Evolutionary conservation across 352 stramenopile species (phyloP), one percentile per base, ranked within the genome.

Genomic region (Globisporangium nunn): DNA sequence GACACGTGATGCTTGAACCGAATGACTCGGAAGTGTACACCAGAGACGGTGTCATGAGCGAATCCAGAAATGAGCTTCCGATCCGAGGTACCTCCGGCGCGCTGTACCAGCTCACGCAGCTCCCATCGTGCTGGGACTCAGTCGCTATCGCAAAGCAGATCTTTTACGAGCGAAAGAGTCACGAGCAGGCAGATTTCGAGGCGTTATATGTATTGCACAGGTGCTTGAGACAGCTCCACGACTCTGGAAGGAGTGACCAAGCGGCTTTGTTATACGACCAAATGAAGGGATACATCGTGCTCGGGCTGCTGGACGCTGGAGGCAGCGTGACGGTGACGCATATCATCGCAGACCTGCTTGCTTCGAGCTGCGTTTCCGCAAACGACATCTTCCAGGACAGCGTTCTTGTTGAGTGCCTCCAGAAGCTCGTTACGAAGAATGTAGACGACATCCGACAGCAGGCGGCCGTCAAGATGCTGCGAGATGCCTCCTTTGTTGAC

Each of bases 61-160:
- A 46, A 5, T 11, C 17, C 39, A 50, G 39, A 39, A 68, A 70
- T 6, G 60, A 71, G 33, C 70, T 91, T 55, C 75, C 79, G 45
- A 54, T 88, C 4, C 69, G 66, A 59, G 79, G 81, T 35, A 63
- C 71, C 28, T 87, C 79, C 39, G 77, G 75, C 14, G 74, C 71
- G 12, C 54, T 50, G 10, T 91, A 91, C 44, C 52, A 68, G 40
- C 70, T 89, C 30, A 47, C 69, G 8, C 52, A 70, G 11, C 49
- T 93, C 43, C 63, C 72, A 4, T 8, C 33, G 15, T 67, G 78
- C 14, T 93, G 83, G 81, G 83, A 91, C 45, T 76, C 74, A 12
- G 47, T 78, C 0, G 77, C 77, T 4, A 66, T 91, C 51, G 75
- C 74, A 47, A 93, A 93, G 50, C 81, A 91, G 58, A 62, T 91